These are phyloP conservation scores for Cladophialophora psammophila DNA, from an alignment of 2,329 filamentous ascomycete genomes.

Conservation along the genomic window DNA sequence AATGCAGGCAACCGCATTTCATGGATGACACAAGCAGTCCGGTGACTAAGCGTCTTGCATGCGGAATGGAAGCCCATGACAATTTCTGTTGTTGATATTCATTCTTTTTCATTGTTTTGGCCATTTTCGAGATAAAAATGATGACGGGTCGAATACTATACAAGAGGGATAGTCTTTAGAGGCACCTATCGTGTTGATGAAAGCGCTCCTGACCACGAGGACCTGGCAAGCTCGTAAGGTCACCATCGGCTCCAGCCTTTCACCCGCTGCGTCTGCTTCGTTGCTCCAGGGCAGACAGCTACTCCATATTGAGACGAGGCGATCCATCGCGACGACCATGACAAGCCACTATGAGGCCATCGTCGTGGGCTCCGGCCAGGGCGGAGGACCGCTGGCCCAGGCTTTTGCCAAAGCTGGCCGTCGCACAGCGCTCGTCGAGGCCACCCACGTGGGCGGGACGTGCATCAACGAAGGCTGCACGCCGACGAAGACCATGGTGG, in stretches of 20 bases:
- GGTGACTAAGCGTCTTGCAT: constrained; percentile 32
- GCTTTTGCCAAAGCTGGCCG: constrained; percentile 56
- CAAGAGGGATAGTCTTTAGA: too few relatives aligned
- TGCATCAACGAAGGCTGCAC: constrained; percentile 65
- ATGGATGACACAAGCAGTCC: constrained; percentile 14
- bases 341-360: constrained; percentile 50
- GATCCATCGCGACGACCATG: constrained; percentile 29
- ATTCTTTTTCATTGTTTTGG: neutral
- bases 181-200: neutral
- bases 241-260: neutral
- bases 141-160: neutral
- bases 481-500: constrained; percentile 65
- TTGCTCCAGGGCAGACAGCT: too few relatives aligned
- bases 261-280: neutral
- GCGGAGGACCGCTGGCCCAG: constrained; percentile 59
- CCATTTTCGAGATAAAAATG: neutral
- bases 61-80: too few relatives aligned
- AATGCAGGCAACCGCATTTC: constrained; percentile 13
- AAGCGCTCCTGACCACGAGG: neutral
- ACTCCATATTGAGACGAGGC: neutral
- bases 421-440: constrained; percentile 58
- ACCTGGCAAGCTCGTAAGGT: neutral
- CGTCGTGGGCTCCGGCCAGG: constrained; percentile 63
- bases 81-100: neutral
- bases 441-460: constrained; percentile 58